Evolutionary conservation across 2,329 filamentous ascomycete species (phyloP).

Genomic region (Phialophora expanda): DNA sequence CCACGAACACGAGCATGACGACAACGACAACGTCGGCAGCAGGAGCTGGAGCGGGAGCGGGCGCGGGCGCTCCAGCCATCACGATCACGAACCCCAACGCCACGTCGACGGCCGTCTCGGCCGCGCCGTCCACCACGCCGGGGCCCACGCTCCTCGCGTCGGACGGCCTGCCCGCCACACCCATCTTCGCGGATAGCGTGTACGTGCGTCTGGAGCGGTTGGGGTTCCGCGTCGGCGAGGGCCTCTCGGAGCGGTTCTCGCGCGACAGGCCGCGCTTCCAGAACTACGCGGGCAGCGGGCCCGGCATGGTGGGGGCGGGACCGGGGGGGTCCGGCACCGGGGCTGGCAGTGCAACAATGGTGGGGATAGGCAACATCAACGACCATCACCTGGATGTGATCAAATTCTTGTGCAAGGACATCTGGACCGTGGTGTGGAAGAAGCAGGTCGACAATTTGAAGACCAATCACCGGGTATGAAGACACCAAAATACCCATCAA

Average conservation of each 20-base stretch:
- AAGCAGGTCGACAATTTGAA: conserved; percentile 99
- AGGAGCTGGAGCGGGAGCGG: neutral
- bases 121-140: neutral
- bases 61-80: conserved; percentile 6
- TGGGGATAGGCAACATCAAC: conserved; percentile 14
- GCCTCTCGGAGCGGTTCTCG: conserved; percentile 77
- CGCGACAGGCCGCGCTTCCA: conserved; percentile 81
- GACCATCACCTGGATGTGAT: conserved; percentile 80
- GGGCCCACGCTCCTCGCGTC: conserved; percentile 23
- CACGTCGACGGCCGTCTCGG: neutral
- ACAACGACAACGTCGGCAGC: neutral
- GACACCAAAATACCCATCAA: too few relatives aligned
- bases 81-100: conserved; percentile 12
- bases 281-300: conserved; percentile 53
- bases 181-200: conserved; percentile 82
- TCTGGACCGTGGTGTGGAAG: conserved; percentile 91
- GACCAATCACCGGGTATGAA: conserved; percentile 83
- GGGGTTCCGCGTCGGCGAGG: conserved; percentile 91
- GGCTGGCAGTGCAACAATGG: neutral
- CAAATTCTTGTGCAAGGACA: conserved; percentile 97
- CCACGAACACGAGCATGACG: conserved; percentile 20
- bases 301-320: neutral
- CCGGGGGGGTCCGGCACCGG: neutral
- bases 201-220: conserved; percentile 82
- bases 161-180: conserved; percentile 50